These are phyloP conservation scores for Castanospermum australe DNA, from an alignment of 306 rosid genomes.

Conservation along the genomic window DNA sequence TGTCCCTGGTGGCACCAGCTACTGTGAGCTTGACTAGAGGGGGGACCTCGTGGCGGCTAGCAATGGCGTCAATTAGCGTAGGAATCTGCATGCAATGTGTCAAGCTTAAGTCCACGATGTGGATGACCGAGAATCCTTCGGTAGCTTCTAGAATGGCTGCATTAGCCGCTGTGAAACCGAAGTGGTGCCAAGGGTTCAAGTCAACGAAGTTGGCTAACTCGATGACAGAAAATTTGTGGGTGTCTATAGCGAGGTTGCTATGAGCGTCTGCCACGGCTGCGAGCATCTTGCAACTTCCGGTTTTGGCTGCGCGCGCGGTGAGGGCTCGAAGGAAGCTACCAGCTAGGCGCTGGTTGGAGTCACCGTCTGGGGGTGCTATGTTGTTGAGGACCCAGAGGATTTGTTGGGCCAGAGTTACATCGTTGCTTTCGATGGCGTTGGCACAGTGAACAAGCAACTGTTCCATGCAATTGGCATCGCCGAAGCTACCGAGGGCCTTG, in stretches of 20 bases:
- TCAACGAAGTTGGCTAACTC: conserved; percentile 87
- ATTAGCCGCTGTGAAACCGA: conserved; percentile 88
- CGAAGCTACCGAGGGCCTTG: conserved; percentile 52
- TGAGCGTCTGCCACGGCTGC: conserved; percentile 36
- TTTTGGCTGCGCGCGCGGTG: conserved; percentile 60
- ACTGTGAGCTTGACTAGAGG: conserved; percentile 78
- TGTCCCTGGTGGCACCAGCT: conserved; percentile 29
- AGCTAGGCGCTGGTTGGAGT: conserved; percentile 82
- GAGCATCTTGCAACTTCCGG: conserved; percentile 63
- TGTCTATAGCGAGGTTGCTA: conserved; percentile 28
- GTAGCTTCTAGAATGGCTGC: conserved; percentile 71
- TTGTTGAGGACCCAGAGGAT: conserved; percentile 94
- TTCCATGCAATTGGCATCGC: conserved; percentile 91
- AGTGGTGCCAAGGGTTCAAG: conserved; percentile 90
- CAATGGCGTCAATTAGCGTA: conserved; percentile 79
- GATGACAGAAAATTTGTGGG: conserved; percentile 71
- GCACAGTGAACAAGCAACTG: conserved; percentile 87
- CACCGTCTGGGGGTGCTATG: conserved; percentile 86
- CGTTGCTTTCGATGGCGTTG: conserved; percentile 80
- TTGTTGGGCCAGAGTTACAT: conserved; percentile 83
- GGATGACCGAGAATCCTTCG: conserved; percentile 68
- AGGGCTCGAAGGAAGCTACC: conserved; percentile 82
- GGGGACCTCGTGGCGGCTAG: conserved; percentile 61
- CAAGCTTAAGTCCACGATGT: conserved; percentile 71
- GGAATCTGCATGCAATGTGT: conserved; percentile 99